Evolutionary conservation across 2,329 filamentous ascomycete species (phyloP).

Genomic region (Ascochyta lentis): DNA sequence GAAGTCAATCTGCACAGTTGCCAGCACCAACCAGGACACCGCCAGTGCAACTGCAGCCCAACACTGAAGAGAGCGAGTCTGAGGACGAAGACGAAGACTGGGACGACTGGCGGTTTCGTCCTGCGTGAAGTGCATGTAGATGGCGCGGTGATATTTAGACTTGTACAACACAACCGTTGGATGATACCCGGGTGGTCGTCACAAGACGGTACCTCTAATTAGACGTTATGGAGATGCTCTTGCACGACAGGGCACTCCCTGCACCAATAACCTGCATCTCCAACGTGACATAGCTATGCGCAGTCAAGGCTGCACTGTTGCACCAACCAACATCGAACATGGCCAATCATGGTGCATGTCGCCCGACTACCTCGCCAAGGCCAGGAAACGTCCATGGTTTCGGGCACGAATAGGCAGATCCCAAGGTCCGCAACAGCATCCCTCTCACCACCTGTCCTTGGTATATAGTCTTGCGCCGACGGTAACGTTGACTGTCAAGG

Average conservation of each 20-base stretch:
- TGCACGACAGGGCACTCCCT: conserved; percentile 11
- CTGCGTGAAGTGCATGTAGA: conserved; percentile 31
- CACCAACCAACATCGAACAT: neutral
- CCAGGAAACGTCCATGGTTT: conserved; percentile 12
- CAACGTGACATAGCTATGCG: neutral
- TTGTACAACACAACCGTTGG: conserved; percentile 9
- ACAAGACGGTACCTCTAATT: neutral
- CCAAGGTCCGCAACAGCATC: conserved; percentile 1
- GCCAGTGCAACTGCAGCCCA: neutral
- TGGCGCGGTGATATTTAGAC: conserved; percentile 1
- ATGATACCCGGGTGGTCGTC: conserved; percentile 16
- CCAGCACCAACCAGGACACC: conserved; percentile 14
- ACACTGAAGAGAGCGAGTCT: conserved; percentile 45
- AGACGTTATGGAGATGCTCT: conserved; percentile 4
- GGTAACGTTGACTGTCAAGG: neutral
- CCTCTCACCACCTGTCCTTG: conserved; percentile 8
- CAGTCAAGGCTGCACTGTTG: neutral
- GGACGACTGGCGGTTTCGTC: conserved; percentile 48
- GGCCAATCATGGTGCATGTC: conserved; percentile 13
- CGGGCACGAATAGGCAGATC: conserved; percentile 5
- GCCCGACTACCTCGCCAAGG: conserved; percentile 6
- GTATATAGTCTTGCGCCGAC: conserved; percentile 4
- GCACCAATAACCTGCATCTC: neutral
- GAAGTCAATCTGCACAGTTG: conserved; percentile 28
- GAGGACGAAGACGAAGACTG: conserved; percentile 38